Evolutionary conservation across 768 basidiomycete species (phyloP), one percentile per base, ranked within the genome.

Genomic region (Boletellus emodensis): DNA sequence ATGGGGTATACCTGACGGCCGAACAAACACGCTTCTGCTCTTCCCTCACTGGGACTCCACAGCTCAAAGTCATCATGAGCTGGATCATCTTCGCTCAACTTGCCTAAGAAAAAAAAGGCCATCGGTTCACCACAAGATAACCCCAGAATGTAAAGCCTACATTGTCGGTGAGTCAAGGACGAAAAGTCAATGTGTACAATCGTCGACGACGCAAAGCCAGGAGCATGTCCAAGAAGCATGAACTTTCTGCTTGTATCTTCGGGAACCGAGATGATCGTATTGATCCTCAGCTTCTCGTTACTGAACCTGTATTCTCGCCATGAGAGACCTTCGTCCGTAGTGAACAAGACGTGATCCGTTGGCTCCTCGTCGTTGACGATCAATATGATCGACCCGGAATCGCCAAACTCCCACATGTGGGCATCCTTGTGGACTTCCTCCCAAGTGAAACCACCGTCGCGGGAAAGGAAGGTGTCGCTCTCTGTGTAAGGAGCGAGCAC

Each of bases 391-490:
- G 94, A 94, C 5, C 96, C 96, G 0, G 91, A 95, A 71, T 98
- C 96, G 26, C 95, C 95, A 60, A 95, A 98, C 65, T 94, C 94
- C 93, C 92, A 99, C 35, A 97, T 76, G 63, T 98, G 89, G 0
- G 96, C 95, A 57, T 95, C 94, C 66, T 99, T 99, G 74, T 94
- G 94, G 0, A 99, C 87, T 71, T 99, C 96, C 65, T 96, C 84
- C 96, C 96, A 99, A 0, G 90, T 93, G 71, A 96, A 96, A 9
- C 96, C 96, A 2, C 84, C 96, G 59, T 99, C 92, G 4, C 96
- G 90, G 49, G 90, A 92, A 37, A 98, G 78, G 85, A 96, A 98
- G 2, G 94, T 96, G 66, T 98, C 95, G 53, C 85, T 84, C 28
- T 97, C 88, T 4, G 75, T 78, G 71, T 99, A 99, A 0, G 83